Conservation (phyloP, 805 yeast species). For the Yarrowia sp. region DNA sequence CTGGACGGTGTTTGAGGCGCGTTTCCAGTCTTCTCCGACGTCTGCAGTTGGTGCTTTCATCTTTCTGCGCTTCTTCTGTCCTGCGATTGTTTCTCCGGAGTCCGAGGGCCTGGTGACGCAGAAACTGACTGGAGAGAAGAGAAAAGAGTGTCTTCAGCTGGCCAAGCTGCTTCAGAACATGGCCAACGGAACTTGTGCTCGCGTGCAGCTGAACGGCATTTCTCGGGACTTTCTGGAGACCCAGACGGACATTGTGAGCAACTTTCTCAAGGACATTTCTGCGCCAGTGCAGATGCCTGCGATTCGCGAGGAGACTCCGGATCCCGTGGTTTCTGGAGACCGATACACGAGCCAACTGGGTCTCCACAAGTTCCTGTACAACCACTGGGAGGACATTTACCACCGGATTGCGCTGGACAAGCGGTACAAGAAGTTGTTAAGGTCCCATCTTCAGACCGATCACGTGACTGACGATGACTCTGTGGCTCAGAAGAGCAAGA, state of each 20-base stretch:
- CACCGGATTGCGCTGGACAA: slow-evolving; percentile 32
- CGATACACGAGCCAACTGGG: slow-evolving; percentile 41
- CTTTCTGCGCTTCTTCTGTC: slow-evolving; percentile 71
- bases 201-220: slow-evolving; percentile 32
- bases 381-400: slow-evolving; percentile 46
- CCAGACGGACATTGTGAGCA: slow-evolving; percentile 47
- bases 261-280: slow-evolving; percentile 34
- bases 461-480: slow-evolving; percentile 2
- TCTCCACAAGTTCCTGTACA: slow-evolving; percentile 51
- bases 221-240: not conserved
- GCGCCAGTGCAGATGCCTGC: not conserved
- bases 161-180: slow-evolving; percentile 38
- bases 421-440: slow-evolving; percentile 29
- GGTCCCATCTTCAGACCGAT: not conserved
- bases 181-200: slow-evolving; percentile 31
- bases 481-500: slow-evolving; percentile 8
- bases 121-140: slow-evolving; percentile 30
- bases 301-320: slow-evolving; percentile 32
- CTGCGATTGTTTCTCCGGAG: slow-evolving; percentile 82
- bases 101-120: slow-evolving; percentile 38
- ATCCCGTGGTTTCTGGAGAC: slow-evolving; percentile 13
- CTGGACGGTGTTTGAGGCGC: slow-evolving; percentile 51
- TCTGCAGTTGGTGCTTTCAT: slow-evolving; percentile 81
- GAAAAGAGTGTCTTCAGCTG: slow-evolving; percentile 33
- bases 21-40: slow-evolving; percentile 59